Evolutionary conservation across 768 basidiomycete genomes (phyloP).

Genomic region (Trametes cubensis): DNA sequence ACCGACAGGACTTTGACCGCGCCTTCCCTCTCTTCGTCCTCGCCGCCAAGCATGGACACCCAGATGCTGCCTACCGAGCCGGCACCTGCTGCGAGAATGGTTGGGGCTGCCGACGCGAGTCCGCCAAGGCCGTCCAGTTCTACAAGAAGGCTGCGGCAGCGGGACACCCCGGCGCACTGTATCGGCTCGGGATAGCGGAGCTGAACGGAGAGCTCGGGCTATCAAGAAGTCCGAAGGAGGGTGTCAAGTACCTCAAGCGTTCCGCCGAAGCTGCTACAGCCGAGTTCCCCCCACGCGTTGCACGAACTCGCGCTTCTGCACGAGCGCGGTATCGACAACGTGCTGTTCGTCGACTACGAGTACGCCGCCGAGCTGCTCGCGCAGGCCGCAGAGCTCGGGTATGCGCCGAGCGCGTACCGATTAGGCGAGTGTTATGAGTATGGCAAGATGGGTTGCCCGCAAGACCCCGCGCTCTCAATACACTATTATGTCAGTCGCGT

Average conservation of each 20-base stretch:
- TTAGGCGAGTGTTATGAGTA: conserved; percentile 99
- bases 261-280: conserved; percentile 93
- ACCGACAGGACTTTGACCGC: conserved; percentile 93
- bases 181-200: conserved; percentile 93
- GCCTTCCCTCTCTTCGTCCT: conserved; percentile 96
- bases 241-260: conserved; percentile 98
- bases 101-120: conserved; percentile 95
- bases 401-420: conserved; percentile 94
- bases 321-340: conserved; percentile 97
- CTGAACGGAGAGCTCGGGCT: conserved; percentile 93
- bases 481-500: conserved; percentile 90
- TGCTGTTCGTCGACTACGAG: conserved; percentile 94
- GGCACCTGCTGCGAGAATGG: conserved; percentile 99
- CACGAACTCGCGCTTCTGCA: conserved; percentile 94
- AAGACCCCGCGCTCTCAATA: conserved; percentile 94
- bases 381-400: conserved; percentile 93
- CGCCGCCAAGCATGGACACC: conserved; percentile 95
- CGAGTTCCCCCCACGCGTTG: conserved; percentile 94
- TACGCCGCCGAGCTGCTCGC: conserved; percentile 94
- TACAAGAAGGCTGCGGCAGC: conserved; percentile 93
- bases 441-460: conserved; percentile 97
- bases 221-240: conserved; percentile 87
- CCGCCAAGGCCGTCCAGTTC: conserved; percentile 88
- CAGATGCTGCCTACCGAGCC: conserved; percentile 92
- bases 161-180: conserved; percentile 93